A percentile compares a stretch with the other conserved stretches of the same genome.
These are phyloP conservation scores for Isatis lusitanica DNA, from an alignment of 441 rosid species.

Conservation along the genomic window DNA sequence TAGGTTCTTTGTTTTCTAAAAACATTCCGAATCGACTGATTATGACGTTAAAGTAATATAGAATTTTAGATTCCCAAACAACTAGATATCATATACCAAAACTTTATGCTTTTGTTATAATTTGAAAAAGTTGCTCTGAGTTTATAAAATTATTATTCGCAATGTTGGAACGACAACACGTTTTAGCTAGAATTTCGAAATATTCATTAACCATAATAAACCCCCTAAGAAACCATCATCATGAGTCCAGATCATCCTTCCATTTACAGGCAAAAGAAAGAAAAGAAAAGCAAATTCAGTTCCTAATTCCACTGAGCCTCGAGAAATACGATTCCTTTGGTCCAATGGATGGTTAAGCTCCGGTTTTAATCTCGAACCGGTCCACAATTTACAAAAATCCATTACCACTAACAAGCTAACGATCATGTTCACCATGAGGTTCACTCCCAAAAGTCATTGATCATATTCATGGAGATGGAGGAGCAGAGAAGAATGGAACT, in stretches of 20 bases:
- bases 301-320: background rate
- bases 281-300: background rate
- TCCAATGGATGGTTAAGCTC: background rate
- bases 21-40: background rate
- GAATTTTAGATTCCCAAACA: background rate
- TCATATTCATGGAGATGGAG: constrained; percentile 32
- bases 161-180: background rate
- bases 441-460: constrained; percentile 1
- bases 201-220: background rate
- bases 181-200: background rate
- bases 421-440: background rate
- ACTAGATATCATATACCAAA: background rate
- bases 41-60: background rate
- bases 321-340: background rate
- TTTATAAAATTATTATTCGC: background rate
- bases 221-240: background rate
- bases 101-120: background rate
- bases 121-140: background rate
- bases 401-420: background rate
- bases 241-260: background rate
- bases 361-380: background rate
- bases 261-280: background rate
- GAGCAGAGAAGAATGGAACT: constrained; percentile 50
- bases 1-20: background rate
- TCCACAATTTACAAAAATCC: background rate